Base-by-base conservation (phyloP, 768 basidiomycete species). In the Russula emetica region DNA sequence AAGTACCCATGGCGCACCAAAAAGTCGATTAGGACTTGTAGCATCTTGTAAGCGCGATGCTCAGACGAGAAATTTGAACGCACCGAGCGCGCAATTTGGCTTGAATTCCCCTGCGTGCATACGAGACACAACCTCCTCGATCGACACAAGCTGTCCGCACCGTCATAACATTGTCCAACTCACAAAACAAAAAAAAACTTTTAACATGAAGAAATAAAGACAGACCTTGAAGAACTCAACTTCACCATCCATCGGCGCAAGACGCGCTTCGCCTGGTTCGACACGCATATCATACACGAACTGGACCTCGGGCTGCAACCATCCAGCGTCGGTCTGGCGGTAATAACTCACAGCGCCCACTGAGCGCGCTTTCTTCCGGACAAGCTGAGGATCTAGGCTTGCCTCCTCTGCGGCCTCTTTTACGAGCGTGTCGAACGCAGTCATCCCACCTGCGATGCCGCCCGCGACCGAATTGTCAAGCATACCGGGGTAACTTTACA, bases 381-480 rank as follows among this genome's bases (percentile, higher is more conserved):
- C 84, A 51, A 92, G 72, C n/a, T 78, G 74, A 57, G 86, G 86
- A 3, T 79, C 78, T 26, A 98, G 78, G 68, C 87, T 92, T 2
- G 94, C 96, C 74, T 99, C 96, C 71, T 98, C 96, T 80, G 85
- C 87, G 60, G 91, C 88, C 74, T 98, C 96, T 72, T 96, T 97
- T 42, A 95, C 81, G 50, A 98, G 76, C 2, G 85, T 81, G 54
- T 94, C 88, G 54, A 90, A 83, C 4, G 83, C 74, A 0, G 81
- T 71, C 76, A 88, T 85, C 1, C 94, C 92, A 22, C 87, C 84
- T 0, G 93, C 85, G 36, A 96, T 94, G 2, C 96, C 96, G 0
- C 96, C 96, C 3, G 94, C 94, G 49, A 91, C 90, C 40, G 83
- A 87, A 73, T 98, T 98, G 71, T 98, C 96, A 20, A 97, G 80